phyloP scores from a whole-genome alignment of 768 basidiomycete genomes.

The Panaeolus cyanescens region DNA sequence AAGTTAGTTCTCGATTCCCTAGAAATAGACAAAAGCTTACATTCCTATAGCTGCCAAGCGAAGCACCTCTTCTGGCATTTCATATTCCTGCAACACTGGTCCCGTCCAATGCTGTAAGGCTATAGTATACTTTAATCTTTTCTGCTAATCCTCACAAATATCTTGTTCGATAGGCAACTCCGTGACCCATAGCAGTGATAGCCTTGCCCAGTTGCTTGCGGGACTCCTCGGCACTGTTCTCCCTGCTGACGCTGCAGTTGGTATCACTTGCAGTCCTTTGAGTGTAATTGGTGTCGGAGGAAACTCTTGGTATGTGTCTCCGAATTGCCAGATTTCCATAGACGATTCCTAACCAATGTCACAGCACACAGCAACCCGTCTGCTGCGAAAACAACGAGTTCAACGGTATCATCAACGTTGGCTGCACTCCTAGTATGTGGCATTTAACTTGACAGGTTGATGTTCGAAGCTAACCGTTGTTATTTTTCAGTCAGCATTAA shows the following conservation, averaged over 20 bases:
- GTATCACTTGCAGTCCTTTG: conserved; percentile 38
- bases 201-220: conserved; percentile 17
- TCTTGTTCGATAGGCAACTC: conserved; percentile 24
- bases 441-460: not conserved
- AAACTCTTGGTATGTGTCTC: conserved; percentile 29
- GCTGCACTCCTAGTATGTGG: conserved; percentile 43
- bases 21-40: not conserved
- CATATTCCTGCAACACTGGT: conserved; percentile 42
- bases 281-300: conserved; percentile 30
- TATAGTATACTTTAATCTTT: not conserved
- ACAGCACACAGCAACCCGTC: conserved; percentile 40
- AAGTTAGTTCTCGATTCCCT: conserved; percentile 24
- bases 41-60: conserved; percentile 35
- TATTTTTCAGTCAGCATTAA: conserved; percentile 21
- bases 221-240: conserved; percentile 34
- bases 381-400: conserved; percentile 49
- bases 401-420: conserved; percentile 44
- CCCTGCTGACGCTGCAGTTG: conserved; percentile 22
- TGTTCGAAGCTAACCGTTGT: not conserved
- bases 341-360: not conserved
- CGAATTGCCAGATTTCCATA: not conserved
- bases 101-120: conserved; percentile 44
- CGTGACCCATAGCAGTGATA: conserved; percentile 17
- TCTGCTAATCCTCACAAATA: not conserved
- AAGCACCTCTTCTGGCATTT: conserved; percentile 33